Evolutionary conservation across 106 monocot species (phyloP).

Genomic region (Xerophyta viscosa): DNA sequence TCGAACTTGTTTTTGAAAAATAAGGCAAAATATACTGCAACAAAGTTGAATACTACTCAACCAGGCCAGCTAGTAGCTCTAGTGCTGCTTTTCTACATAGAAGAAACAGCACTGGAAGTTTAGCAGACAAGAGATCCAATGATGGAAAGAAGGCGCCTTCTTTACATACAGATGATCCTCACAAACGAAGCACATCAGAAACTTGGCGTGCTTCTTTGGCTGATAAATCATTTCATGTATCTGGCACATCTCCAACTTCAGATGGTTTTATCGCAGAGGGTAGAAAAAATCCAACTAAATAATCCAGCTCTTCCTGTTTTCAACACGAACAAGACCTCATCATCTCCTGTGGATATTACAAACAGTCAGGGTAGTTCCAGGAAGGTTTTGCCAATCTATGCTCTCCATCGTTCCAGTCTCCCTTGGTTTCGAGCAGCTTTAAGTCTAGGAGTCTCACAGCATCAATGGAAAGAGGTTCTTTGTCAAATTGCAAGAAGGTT

Average conservation of each 20-base stretch:
- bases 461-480: conserved; percentile 38
- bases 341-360: conserved; percentile 28
- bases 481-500: conserved; percentile 36
- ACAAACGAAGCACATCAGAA: conserved; percentile 24
- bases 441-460: conserved; percentile 33
- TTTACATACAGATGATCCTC: conserved; percentile 18
- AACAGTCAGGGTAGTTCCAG: conserved; percentile 27
- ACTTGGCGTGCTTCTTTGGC: conserved; percentile 16
- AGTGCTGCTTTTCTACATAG: conserved; percentile 22
- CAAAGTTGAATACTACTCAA: conserved; percentile 26
- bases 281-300: conserved; percentile 17
- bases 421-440: conserved; percentile 28
- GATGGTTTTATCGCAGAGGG: conserved; percentile 22
- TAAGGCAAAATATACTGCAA: conserved; percentile 20
- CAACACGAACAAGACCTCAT: conserved; percentile 25
- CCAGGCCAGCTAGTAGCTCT: conserved; percentile 24
- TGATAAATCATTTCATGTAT: conserved; percentile 15
- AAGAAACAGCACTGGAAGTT: conserved; percentile 59
- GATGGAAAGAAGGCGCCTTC: conserved; percentile 25
- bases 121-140: conserved; percentile 18
- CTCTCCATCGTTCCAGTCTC: conserved; percentile 36
- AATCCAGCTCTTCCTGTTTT: conserved; percentile 24
- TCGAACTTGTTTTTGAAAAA: conserved; percentile 18
- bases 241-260: conserved; percentile 13
- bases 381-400: conserved; percentile 29